Evolutionary conservation across 805 yeast species (phyloP).

Genomic region (Candida ovalis): DNA sequence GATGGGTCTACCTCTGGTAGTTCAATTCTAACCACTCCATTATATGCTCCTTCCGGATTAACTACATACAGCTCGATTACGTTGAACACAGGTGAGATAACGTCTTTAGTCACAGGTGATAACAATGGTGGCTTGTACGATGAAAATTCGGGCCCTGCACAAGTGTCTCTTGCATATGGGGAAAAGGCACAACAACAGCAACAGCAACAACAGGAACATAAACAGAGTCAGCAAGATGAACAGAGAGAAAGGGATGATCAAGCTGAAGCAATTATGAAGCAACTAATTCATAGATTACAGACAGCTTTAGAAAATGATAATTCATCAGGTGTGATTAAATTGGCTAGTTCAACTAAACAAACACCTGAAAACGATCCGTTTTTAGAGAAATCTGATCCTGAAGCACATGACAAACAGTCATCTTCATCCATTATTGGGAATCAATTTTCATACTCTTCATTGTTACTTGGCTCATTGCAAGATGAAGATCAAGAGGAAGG

Average conservation of each 20-base stretch:
- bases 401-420: not conserved
- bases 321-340: not conserved
- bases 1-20: not conserved
- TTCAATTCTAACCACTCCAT: not conserved
- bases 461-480: not conserved
- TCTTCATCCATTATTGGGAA: not conserved
- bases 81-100: conserved; percentile 7
- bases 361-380: not conserved
- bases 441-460: not conserved
- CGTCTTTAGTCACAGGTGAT: conserved; percentile 3
- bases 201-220: not conserved
- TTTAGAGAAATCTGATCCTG: not conserved
- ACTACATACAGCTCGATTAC: conserved; percentile 6
- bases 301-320: not conserved
- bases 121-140: conserved; percentile 7
- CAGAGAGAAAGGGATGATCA: not conserved
- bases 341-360: not conserved
- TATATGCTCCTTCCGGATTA: conserved; percentile 1
- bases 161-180: not conserved
- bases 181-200: not conserved
- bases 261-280: not conserved
- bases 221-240: not conserved
- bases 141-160: not conserved
- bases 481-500: conserved; percentile 10
- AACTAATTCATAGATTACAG: not conserved